Percentiles rank a stretch among this genome's conserved stretches.
Conservation (phyloP, 805 yeast species). For the Ogataea nakhonphanomensis region DNA sequence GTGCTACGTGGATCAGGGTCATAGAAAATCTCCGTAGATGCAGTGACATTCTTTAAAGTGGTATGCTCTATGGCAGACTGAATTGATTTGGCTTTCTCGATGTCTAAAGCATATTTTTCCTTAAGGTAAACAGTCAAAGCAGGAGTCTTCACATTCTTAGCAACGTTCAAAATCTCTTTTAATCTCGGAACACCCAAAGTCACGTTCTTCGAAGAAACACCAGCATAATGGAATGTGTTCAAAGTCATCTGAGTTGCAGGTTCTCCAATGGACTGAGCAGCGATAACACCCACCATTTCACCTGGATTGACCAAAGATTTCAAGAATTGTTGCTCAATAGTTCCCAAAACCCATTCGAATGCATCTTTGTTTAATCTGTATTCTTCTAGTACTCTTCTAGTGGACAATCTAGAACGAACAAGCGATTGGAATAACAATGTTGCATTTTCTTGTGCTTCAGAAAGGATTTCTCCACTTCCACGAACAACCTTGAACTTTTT, state of each 20-base stretch:
- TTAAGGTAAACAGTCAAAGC: slow-evolving; percentile 91
- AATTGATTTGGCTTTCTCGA: slow-evolving; percentile 89
- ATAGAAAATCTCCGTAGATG: slow-evolving; percentile 95
- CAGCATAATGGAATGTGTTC: slow-evolving; percentile 97
- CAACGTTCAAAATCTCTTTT: slow-evolving; percentile 96
- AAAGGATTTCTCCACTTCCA: slow-evolving; percentile 68
- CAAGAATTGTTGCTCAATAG: slow-evolving; percentile 89
- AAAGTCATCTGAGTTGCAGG: slow-evolving; percentile 98
- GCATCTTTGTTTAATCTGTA: slow-evolving; percentile 80
- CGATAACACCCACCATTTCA: slow-evolving; percentile 97
- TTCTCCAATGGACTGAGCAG: slow-evolving; percentile 97
- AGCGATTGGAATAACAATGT: slow-evolving; percentile 86
- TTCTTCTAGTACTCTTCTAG: slow-evolving; percentile 90
- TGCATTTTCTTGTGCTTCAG: slow-evolving; percentile 91
- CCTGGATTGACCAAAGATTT: slow-evolving; percentile 92
- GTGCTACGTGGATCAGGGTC: slow-evolving; percentile 98
- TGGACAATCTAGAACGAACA: slow-evolving; percentile 86
- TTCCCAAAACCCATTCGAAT: slow-evolving; percentile 94
- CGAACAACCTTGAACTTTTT: slow-evolving; percentile 71
- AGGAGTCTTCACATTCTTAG: slow-evolving; percentile 99
- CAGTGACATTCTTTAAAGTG: slow-evolving; percentile 87
- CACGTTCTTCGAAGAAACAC: slow-evolving; percentile 95
- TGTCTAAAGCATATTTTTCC: slow-evolving; percentile 76
- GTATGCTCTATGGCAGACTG: slow-evolving; percentile 98
- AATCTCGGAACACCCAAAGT: slow-evolving; percentile 97